Evolutionary conservation across 306 rosid species (phyloP).

Genomic region (Glycine tomentella): DNA sequence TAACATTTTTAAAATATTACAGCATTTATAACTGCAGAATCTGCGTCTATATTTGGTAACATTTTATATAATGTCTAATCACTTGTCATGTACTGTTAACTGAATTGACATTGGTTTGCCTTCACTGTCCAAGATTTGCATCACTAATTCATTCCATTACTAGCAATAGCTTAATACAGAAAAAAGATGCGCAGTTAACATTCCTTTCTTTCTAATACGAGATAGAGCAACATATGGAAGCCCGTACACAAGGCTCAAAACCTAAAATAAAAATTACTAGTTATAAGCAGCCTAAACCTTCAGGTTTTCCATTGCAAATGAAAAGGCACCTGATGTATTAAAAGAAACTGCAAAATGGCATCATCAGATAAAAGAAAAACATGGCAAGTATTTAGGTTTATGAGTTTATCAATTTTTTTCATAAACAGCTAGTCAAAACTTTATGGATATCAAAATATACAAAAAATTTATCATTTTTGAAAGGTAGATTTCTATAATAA

Average conservation of each 20-base stretch:
- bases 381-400: neutral
- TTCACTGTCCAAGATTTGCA: conserved; percentile 2
- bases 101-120: neutral
- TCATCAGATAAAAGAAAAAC: neutral
- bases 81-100: neutral
- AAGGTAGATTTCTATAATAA: no score
- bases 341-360: conserved; percentile 5
- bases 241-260: neutral
- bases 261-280: neutral
- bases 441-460: neutral
- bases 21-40: conserved; percentile 5
- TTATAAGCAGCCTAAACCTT: neutral
- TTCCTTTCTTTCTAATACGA: conserved; percentile 4
- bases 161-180: neutral
- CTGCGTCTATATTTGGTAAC: conserved; percentile 4
- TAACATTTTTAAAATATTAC: neutral
- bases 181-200: conserved; percentile 1
- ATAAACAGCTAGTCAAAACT: neutral
- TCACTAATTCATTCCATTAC: neutral
- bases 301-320: conserved; percentile 4
- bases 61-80: neutral
- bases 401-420: neutral
- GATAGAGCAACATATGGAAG: neutral
- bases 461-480: neutral
- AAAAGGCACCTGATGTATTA: neutral